A percentile compares a stretch with the other conserved stretches of the same genome.
phyloP scores from a whole-genome alignment of 2,329 filamentous ascomycete species.

The Fusarium mangiferae region DNA sequence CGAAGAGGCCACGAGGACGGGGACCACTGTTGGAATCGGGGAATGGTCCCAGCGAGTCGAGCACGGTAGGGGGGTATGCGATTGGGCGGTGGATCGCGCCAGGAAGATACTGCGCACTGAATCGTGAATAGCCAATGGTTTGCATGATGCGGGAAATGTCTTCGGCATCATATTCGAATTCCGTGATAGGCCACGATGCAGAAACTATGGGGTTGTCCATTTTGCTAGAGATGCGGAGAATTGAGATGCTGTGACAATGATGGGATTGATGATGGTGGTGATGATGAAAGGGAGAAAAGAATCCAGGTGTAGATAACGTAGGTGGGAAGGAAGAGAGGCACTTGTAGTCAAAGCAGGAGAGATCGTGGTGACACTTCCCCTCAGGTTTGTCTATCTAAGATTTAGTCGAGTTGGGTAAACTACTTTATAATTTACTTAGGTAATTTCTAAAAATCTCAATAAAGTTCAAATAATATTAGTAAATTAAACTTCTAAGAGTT shows the following conservation, averaged over 20 bases:
- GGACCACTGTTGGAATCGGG: fast-evolving
- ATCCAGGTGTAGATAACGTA: fast-evolving
- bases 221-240: neutral
- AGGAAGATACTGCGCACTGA: too few species aligned
- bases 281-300: neutral
- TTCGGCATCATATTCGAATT: too few species aligned
- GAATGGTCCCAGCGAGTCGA: neutral
- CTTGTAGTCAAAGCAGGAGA: neutral
- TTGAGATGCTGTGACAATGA: neutral
- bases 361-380: neutral
- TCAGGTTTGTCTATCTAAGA: neutral
- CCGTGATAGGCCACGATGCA: fast-evolving
- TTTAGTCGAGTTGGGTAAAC: neutral
- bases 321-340: neutral
- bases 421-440: too few species aligned
- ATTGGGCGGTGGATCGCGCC: too few species aligned
- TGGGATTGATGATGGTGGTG: neutral
- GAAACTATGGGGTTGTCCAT: neutral
- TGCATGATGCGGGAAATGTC: too few species aligned
- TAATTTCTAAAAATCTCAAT: too few species aligned
- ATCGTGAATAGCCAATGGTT: too few species aligned
- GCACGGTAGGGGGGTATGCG: too few species aligned
- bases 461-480: too few species aligned
- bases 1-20: too few species aligned
- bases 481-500: too few species aligned